A percentile compares a stretch with the other conserved stretches of the same genome.
phyloP scores from a whole-genome alignment of 2,329 filamentous ascomycete genomes.

The Monosporascus sp. region DNA sequence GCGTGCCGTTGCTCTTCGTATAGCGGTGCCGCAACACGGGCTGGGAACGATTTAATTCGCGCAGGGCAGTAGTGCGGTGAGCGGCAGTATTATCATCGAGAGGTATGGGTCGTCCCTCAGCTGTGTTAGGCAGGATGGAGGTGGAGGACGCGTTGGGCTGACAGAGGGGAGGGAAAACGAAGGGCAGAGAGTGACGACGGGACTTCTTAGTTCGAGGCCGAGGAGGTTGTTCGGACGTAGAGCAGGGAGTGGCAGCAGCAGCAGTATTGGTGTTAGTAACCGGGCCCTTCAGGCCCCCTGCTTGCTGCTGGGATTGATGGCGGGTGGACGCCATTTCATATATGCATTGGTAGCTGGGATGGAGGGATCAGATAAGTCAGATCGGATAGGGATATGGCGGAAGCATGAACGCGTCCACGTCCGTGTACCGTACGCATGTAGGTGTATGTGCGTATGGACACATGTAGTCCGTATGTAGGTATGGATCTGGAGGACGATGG shows the following conservation, averaged over 20 bases:
- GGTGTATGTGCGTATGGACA: background rate
- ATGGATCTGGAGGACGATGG: background rate
- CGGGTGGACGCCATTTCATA: slow-evolving; percentile 10
- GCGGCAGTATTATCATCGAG: slow-evolving; percentile 51
- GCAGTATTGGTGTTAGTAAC: slow-evolving; percentile 3
- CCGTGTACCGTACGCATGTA: background rate
- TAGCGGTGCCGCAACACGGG: slow-evolving; percentile 49
- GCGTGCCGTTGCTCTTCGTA: slow-evolving; percentile 49
- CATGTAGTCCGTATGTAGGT: background rate
- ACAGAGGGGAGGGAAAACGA: slow-evolving; percentile 43
- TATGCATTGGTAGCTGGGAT: slow-evolving; percentile 9
- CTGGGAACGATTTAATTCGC: slow-evolving; percentile 53
- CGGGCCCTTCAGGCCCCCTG: slow-evolving; percentile 2
- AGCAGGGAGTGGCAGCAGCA: slow-evolving; percentile 9
- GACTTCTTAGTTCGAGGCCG: slow-evolving; percentile 15
- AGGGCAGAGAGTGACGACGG: slow-evolving; percentile 36
- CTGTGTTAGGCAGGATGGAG: slow-evolving; percentile 48
- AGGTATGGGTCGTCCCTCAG: slow-evolving; percentile 49
- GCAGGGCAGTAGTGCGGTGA: slow-evolving; percentile 53
- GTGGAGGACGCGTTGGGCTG: slow-evolving; percentile 46
- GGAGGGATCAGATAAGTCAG: background rate
- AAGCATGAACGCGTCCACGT: background rate
- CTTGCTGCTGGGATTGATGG: slow-evolving; percentile 5
- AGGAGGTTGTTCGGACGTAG: slow-evolving; percentile 11
- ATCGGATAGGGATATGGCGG: background rate